phyloP scores from a whole-genome alignment of 306 rosid genomes.

The Sphenostylis stenocarpa region DNA sequence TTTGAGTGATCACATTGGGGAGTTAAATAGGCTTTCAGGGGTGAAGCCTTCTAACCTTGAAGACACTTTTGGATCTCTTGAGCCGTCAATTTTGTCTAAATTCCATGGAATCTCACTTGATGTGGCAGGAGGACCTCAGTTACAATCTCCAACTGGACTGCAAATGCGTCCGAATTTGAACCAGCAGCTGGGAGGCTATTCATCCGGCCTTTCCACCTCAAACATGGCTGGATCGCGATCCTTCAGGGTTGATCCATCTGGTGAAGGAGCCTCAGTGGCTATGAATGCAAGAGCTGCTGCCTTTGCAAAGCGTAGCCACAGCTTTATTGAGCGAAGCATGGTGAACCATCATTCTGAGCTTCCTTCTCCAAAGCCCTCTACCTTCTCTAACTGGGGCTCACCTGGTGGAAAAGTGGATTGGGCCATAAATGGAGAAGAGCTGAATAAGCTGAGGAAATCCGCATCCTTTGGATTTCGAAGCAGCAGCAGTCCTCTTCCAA shows the following conservation, averaged over 20 bases:
- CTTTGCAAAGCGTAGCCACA: conserved; percentile 75
- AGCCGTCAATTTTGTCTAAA: conserved; percentile 55
- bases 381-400: conserved; percentile 70
- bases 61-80: conserved; percentile 52
- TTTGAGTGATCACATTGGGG: conserved; percentile 44
- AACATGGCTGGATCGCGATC: conserved; percentile 46
- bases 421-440: conserved; percentile 67
- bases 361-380: conserved; percentile 47
- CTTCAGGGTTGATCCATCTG: conserved; percentile 41
- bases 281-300: conserved; percentile 69
- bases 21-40: conserved; percentile 56
- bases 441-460: conserved; percentile 72
- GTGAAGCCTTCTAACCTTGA: conserved; percentile 67
- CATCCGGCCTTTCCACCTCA: conserved; percentile 50
- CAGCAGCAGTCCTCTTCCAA: conserved; percentile 34
- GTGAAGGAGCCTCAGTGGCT: conserved; percentile 40
- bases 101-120: conserved; percentile 66
- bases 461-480: conserved; percentile 72
- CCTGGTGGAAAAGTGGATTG: conserved; percentile 70
- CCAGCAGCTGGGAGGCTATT: conserved; percentile 59
- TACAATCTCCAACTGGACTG: conserved; percentile 66
- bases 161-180: conserved; percentile 56
- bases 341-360: conserved; percentile 48
- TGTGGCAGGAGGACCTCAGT: conserved; percentile 47
- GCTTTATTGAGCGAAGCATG: conserved; percentile 67